Percentiles rank a stretch among this genome's conserved stretches.
These are phyloP conservation scores for Entomortierella chlamydospora DNA, from an alignment of 192 early-diverging fungal genomes.

Conservation along the genomic window DNA sequence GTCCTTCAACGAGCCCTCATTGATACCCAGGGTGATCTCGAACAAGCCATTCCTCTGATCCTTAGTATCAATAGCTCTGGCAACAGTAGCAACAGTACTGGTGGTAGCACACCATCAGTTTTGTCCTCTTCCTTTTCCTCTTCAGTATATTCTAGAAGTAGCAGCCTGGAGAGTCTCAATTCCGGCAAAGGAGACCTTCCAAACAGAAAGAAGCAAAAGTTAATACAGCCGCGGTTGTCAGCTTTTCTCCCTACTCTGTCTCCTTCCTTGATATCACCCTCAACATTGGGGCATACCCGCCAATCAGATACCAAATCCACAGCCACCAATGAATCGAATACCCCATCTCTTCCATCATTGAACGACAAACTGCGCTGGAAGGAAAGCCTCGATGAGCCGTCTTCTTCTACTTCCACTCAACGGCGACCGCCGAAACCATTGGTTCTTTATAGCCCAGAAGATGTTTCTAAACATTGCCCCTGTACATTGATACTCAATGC, in stretches of 20 bases:
- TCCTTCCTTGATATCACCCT: background rate
- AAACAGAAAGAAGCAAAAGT: constrained; percentile 24
- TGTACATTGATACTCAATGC: constrained; percentile 51
- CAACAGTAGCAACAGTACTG: background rate
- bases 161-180: background rate
- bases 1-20: constrained; percentile 19
- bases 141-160: background rate
- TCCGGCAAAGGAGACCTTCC: background rate
- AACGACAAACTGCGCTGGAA: constrained; percentile 50
- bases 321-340: background rate
- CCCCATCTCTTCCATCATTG: constrained; percentile 18
- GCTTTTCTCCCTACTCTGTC: constrained; percentile 15
- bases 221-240: constrained; percentile 39
- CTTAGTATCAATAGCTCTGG: constrained; percentile 10
- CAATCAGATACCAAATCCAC: background rate
- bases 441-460: constrained; percentile 43
- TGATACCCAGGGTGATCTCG: constrained; percentile 29
- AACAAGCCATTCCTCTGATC: constrained; percentile 38
- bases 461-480: constrained; percentile 39
- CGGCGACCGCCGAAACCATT: constrained; percentile 32
- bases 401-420: background rate
- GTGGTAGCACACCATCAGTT: background rate
- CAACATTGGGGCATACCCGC: background rate
- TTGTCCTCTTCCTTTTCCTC: background rate
- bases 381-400: constrained; percentile 7